These are phyloP conservation scores for Claviceps monticola DNA, from an alignment of 2,329 filamentous ascomycete species.

Conservation along the genomic window DNA sequence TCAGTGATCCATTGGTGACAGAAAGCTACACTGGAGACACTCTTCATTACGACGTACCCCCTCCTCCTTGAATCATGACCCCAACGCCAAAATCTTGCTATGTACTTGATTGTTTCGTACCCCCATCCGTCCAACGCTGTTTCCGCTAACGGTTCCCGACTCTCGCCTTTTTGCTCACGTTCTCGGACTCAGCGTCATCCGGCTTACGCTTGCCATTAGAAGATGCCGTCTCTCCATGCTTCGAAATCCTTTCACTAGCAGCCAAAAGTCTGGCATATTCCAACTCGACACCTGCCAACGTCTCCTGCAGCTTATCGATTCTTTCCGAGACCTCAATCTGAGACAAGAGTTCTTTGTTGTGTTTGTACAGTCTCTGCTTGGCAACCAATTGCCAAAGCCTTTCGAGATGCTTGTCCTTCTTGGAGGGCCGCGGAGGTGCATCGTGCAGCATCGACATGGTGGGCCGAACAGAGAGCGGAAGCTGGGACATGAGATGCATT, in stretches of 20 bases:
- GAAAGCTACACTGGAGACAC: background rate
- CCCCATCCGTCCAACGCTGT: background rate
- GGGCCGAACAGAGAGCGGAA: conserved; percentile 43
- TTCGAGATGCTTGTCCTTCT: conserved; percentile 47
- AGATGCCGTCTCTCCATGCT: conserved; percentile 11
- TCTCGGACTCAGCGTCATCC: conserved; percentile 14
- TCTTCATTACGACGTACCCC: background rate
- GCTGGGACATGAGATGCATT: conserved; percentile 54
- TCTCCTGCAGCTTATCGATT: conserved; percentile 58
- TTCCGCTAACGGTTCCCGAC: conserved; percentile 19
- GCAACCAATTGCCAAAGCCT: conserved; percentile 59
- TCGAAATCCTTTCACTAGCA: conserved; percentile 25
- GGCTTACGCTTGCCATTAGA: conserved; percentile 34
- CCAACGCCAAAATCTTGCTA: background rate
- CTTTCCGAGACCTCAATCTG: conserved; percentile 57
- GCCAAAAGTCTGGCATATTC: conserved; percentile 57
- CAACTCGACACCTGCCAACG: conserved; percentile 51
- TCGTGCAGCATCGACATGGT: conserved; percentile 25
- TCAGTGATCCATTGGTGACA: background rate
- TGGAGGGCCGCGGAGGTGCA: conserved; percentile 30
- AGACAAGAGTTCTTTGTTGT: conserved; percentile 57
- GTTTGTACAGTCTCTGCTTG: conserved; percentile 64
- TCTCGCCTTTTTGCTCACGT: conserved; percentile 31
- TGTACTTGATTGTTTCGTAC: background rate
- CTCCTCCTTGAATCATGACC: background rate